Base-by-base conservation (phyloP, 1,284 basidiomycete species). In the Heliocybe sulcata region DNA sequence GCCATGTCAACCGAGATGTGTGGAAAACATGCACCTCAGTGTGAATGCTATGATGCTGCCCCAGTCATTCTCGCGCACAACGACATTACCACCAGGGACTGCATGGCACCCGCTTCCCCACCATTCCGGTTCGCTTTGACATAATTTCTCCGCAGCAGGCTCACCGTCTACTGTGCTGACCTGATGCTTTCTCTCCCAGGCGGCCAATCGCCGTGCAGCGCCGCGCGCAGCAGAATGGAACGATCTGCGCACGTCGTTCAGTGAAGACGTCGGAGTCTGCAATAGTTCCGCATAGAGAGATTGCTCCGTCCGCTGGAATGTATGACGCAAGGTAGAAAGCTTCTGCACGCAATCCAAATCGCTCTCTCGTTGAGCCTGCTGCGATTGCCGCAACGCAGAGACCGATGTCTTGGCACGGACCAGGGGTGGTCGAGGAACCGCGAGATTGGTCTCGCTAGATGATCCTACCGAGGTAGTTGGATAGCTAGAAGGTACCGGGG, bases 11-110 rank as follows among this genome's bases (percentile, higher is more conserved):
- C 42, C 12, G 45, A 12, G 9, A 26, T 38, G n/a, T n/a, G n/a
- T 22, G 19, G 11, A 26, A 52, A 54, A 23, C 33, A 62, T 69
- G 25, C 57, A 83, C 83, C 84, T 83, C 50, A 88, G 68, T 2
- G 85, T 86, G 67, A 83, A 87, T 2, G 86, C 81, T 59, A 88
- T 88, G 51, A 89, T 81, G 63, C 84, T 87, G 1, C 85, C 85
- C 83, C 82, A 85, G 65, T 87, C 85, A 58, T 80, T 75, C 61
- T 90, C 87, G 52, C 79, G 67, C 8, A 90, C 76, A 53, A 91
- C 74, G 2, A 90, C 74, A 59, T 80, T 82, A 9, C 83, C 79
- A 2, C 83, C 82, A 14, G 87, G 87, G 16, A 87, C 70, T 33
- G 79, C 80, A 69, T 90, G 83, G 60, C 75, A 82, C 6, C 75